These are phyloP conservation scores for Diplodia sapinea DNA, from an alignment of 2,329 filamentous ascomycete genomes.

Conservation along the genomic window DNA sequence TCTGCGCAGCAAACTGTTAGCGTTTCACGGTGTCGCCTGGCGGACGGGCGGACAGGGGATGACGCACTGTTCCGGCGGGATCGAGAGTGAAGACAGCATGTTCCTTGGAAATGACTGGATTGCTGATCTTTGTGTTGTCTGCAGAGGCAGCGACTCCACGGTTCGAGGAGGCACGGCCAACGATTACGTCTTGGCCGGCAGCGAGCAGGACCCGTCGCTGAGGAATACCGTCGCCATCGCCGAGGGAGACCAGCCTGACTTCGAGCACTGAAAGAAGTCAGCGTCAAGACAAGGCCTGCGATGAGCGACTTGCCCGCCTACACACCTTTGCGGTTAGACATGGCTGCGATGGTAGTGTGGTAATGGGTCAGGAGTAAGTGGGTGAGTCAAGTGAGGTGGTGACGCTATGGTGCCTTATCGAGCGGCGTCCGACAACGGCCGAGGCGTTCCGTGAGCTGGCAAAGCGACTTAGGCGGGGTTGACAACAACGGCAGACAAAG, in stretches of 20 bases:
- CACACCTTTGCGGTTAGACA: conserved; percentile 25
- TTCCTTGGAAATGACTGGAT: conserved; percentile 72
- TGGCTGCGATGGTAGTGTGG: conserved; percentile 24
- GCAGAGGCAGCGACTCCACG: conserved; percentile 48
- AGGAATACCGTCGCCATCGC: conserved; percentile 50
- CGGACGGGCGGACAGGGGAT: conserved; percentile 26
- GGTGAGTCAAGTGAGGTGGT: conserved; percentile 28
- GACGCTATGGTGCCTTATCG: conserved; percentile 27
- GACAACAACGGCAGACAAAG: conserved; percentile 11
- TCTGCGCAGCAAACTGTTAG: conserved; percentile 18
- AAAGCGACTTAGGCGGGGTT: neutral
- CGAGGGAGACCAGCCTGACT: conserved; percentile 41
- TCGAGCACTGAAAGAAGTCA: conserved; percentile 47
- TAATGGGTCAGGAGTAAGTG: neutral
- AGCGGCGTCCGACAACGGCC: conserved; percentile 22
- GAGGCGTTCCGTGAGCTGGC: conserved; percentile 9
- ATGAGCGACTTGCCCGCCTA: conserved; percentile 34
- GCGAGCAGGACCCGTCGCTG: conserved; percentile 42
- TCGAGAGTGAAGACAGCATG: conserved; percentile 61
- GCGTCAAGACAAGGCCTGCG: conserved; percentile 37
- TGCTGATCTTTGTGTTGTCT: conserved; percentile 72
- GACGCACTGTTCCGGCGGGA: conserved; percentile 31
- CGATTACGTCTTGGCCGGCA: conserved; percentile 39
- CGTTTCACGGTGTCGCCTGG: neutral
- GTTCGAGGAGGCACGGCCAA: conserved; percentile 52